Conservation (phyloP, 2,329 filamentous ascomycete genomes). For the Apiospora saccharicola region DNA sequence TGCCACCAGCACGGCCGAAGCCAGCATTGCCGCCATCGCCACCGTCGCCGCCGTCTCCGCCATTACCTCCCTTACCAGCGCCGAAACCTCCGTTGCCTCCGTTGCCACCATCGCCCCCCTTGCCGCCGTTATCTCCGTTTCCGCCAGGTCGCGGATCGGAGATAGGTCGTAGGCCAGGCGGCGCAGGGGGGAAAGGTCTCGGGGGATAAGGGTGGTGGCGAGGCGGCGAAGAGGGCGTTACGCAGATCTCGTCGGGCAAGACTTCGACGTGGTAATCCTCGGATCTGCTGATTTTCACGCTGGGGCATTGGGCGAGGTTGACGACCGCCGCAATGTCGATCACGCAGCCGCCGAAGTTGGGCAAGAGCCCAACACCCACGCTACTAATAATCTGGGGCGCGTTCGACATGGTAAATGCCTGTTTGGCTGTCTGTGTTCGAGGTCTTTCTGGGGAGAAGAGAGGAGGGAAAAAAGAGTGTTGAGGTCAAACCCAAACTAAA, state of each 20-base stretch:
- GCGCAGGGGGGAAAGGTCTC: not conserved
- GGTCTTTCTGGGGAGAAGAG: not conserved
- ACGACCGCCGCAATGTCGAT: conserved; percentile 36
- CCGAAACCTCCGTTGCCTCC: not conserved
- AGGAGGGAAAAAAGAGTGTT: not conserved
- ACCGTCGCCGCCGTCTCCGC: not conserved
- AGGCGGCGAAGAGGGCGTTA: conserved; percentile 32
- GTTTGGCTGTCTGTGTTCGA: not conserved
- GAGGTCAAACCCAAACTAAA: not conserved
- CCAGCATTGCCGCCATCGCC: not conserved
- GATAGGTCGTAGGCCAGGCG: not conserved
- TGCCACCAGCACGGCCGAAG: not conserved
- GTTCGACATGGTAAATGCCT: conserved; percentile 23
- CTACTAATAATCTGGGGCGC: conserved; percentile 29
- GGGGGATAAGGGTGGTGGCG: not conserved
- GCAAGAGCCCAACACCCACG: conserved; percentile 33
- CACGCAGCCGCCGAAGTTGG: conserved; percentile 36
- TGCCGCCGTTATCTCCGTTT: not conserved
- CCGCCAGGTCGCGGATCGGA: not conserved
- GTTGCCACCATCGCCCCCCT: not conserved
- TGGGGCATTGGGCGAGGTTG: conserved; percentile 34
- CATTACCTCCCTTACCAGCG: not conserved
- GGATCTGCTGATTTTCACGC: conserved; percentile 37
- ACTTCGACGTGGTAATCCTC: conserved; percentile 34
- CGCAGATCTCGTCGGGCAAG: conserved; percentile 35